Evolutionary conservation across 495 filamentous ascomycete species (phyloP).

Genomic region (Penicillium cinerascens): DNA sequence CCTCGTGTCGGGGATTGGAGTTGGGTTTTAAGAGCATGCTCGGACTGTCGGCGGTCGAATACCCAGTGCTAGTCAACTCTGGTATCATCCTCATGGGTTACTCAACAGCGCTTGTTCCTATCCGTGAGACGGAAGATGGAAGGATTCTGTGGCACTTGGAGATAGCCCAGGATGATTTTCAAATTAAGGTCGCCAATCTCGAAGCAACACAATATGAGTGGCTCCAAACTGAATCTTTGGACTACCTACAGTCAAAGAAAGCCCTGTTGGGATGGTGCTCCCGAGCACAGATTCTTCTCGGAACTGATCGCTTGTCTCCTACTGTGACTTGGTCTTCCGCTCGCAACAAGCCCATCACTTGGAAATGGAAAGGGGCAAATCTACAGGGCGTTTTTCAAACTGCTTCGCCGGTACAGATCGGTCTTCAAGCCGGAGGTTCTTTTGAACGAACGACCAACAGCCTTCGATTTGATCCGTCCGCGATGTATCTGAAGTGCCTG

Average conservation of each 20-base stretch:
- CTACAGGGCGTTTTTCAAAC: slow-evolving; percentile 6
- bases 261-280: slow-evolving; percentile 10
- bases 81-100: slow-evolving; percentile 4
- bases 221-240: not conserved
- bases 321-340: slow-evolving; percentile 8
- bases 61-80: not conserved
- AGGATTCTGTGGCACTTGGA: slow-evolving; percentile 10
- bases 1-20: too few relatives aligned
- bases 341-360: slow-evolving; percentile 2
- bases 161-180: not conserved
- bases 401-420: slow-evolving; percentile 4
- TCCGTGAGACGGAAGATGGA: not conserved
- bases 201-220: not conserved
- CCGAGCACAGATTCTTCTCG: slow-evolving; percentile 1
- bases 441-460: not conserved
- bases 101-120: slow-evolving; percentile 1
- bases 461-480: not conserved
- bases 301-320: not conserved
- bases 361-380: slow-evolving; percentile 7
- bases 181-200: not conserved
- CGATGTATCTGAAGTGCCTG: slow-evolving; percentile 10
- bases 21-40: slow-evolving; percentile 5
- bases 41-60: slow-evolving; percentile 4
- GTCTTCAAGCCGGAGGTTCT: not conserved
- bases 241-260: slow-evolving; percentile 3